Evolutionary conservation across 768 basidiomycete genomes (phyloP), one percentile per base, ranked within the genome.

Genomic region (Russula emetica): DNA sequence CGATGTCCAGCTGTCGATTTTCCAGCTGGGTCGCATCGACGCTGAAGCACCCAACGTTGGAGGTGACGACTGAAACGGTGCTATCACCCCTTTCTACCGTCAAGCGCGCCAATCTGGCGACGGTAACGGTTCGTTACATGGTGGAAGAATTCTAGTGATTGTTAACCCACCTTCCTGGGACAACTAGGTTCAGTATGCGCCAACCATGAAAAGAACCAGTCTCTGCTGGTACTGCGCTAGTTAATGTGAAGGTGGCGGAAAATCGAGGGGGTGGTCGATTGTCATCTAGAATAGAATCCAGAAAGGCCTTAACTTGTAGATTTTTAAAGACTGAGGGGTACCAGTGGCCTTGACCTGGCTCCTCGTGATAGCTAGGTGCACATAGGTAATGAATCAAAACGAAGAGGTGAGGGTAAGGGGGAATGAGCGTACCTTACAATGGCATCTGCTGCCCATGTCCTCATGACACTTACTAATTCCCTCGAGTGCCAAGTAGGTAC

Each of bases 401-500:
- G 10, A 54, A 58, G 24, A 36, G 58, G 34, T 3, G 5, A 32
- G 45, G 28, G 13, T 10, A 4, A 36, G 10, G 28, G 34, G 26
- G 64, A 64, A 14, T 18, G 11, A 2, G 72, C 82, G 30, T 62
- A 87, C 88, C 74, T 79, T 24, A 82, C 76, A 61, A 87, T 79
- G 18, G 80, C 78, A 8, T 78, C 70, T 1, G 78, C 72, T 55
- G 80, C 76, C 84, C 85, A 88, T 2, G 83, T 76, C 64, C 81
- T 80, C 32, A 94, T 66, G 20, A 85, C 74, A 28, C 79, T 78
- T 3, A 89, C 77, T 13, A 82, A 76, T 71, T 87, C 85, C 24
- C 94, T 81, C 2, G 85, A 83, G 68, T 96, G 93, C 84, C 92
- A 91, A 0, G 85, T 82, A 1, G 94, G 92, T 4, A 97, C 94